Base-by-base conservation (phyloP, 2,329 filamentous ascomycete species). In the Pseudopyrenochaeta lycopersici region DNA sequence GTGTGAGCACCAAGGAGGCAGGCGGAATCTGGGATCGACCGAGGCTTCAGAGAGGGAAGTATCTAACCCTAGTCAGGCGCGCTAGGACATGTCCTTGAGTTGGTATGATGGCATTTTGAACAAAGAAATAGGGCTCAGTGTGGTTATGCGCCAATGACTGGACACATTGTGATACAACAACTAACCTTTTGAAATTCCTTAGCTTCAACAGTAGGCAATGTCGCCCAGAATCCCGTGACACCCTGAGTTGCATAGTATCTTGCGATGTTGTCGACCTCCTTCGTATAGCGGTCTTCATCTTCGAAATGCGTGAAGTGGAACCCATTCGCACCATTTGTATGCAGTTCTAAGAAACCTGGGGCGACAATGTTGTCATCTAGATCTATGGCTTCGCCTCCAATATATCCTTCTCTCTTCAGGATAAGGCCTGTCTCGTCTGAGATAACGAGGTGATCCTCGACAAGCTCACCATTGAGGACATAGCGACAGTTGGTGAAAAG, bases 291-390 rank as follows among this genome's bases (percentile, higher is more conserved):
- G 31, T 67, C 57, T 18, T 73, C 65, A 40, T 82, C 70, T 4
- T 78, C 69, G 54, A 78, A 82, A 51, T 81, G 77, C 1, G 82
- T 82, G 52, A 84, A 85, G 60, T 85, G 82, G 46, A 84, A 84
- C 1, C 81, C 82, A 64, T 78, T 76, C 43, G 79, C 70, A 46
- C 81, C 81, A 61, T 85, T 85, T 1, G 81, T 84, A 54, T 85
- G 83, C 5, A 85, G 67, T 54, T 85, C 83, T 18, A 85, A 71
- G 60, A 83, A 84, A 3, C 83, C 84, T 9, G 83, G 83, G 4
- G 82, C 80, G 47, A 85, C 72, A 42, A 85, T 81, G 41, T 70
- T 75, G 35, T 79, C 79, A 33, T 80, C 73, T 10, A 85, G 66
- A 61, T 85, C 82, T 41, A 82, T 66, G 11, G 73, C 74, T 36